These are phyloP conservation scores for Neurospora terricola DNA, from an alignment of 495 filamentous ascomycete species.

Conservation along the genomic window DNA sequence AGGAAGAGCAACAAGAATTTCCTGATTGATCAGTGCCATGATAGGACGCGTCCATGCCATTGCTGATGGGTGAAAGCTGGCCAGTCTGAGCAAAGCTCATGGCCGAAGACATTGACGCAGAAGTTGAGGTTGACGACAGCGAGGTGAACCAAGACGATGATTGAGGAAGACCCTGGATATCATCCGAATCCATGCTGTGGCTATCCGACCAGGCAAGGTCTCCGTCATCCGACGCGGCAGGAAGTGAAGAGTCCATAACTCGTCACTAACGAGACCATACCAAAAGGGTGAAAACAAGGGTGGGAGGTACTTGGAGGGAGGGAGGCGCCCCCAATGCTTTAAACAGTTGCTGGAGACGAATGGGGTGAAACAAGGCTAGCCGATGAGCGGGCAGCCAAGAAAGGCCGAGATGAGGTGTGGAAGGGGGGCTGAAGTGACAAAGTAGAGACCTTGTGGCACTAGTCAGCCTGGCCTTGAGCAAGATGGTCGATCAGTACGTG, in stretches of 20 bases:
- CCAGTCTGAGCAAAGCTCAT: conserved; percentile 26
- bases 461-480: background rate
- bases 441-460: conserved; percentile 3
- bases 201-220: conserved; percentile 33
- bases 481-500: background rate
- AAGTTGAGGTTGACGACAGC: conserved; percentile 13
- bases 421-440: background rate
- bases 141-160: conserved; percentile 30
- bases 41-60: conserved; percentile 30
- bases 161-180: conserved; percentile 23
- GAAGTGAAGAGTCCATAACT: conserved; percentile 33
- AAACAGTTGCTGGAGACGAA: background rate
- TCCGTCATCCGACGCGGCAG: conserved; percentile 31
- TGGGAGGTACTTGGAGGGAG: conserved; percentile 1
- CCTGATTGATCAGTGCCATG: conserved; percentile 14
- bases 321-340: conserved; percentile 7
- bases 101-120: conserved; percentile 12
- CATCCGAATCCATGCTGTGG: conserved; percentile 35
- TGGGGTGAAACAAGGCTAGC: background rate
- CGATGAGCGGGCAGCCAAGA: conserved; percentile 1
- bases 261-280: conserved; percentile 33
- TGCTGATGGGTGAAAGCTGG: conserved; percentile 42
- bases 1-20: conserved; percentile 11
- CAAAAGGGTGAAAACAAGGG: conserved; percentile 10
- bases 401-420: conserved; percentile 1